These are phyloP conservation scores for Solanum hybrid DNA, from an alignment of 305 asterid species.

Conservation along the genomic window DNA sequence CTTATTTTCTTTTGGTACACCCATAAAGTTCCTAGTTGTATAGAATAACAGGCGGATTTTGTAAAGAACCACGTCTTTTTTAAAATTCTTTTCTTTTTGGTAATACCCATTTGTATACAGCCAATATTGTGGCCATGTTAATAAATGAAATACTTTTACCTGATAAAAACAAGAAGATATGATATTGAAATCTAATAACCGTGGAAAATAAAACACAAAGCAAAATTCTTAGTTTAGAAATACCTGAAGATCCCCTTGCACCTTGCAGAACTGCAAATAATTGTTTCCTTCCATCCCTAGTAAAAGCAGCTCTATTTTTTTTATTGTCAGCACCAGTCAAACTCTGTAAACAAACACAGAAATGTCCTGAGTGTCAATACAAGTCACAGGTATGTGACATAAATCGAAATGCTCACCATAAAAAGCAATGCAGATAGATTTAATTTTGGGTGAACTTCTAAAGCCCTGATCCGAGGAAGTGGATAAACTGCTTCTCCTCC, in stretches of 20 bases:
- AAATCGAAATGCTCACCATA: slow-evolving; percentile 54
- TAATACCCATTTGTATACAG: not conserved
- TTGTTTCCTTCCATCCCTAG: slow-evolving; percentile 95
- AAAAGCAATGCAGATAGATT: slow-evolving; percentile 82
- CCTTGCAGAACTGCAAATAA: slow-evolving; percentile 96
- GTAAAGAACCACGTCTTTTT: not conserved
- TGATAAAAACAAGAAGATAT: not conserved
- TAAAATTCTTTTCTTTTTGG: not conserved
- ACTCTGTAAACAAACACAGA: slow-evolving; percentile 44
- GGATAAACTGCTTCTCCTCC: slow-evolving; percentile 99
- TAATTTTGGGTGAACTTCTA: slow-evolving; percentile 91
- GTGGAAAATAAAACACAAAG: not conserved
- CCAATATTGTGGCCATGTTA: not conserved
- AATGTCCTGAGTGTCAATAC: not conserved
- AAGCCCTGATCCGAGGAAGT: slow-evolving; percentile 80
- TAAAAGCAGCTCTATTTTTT: slow-evolving; percentile 81
- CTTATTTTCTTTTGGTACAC: not conserved
- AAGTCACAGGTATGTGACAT: not conserved
- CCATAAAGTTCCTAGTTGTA: not conserved
- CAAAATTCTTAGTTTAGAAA: not conserved
- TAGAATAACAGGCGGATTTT: not conserved
- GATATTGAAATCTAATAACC: not conserved
- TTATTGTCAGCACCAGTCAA: slow-evolving; percentile 71
- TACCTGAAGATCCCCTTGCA: slow-evolving; percentile 99
- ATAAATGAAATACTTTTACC: not conserved